Evolutionary conservation across 257 asterid genomes (phyloP), one percentile per base, ranked within the genome.

Genomic region (Oldenlandia corymbosa): DNA sequence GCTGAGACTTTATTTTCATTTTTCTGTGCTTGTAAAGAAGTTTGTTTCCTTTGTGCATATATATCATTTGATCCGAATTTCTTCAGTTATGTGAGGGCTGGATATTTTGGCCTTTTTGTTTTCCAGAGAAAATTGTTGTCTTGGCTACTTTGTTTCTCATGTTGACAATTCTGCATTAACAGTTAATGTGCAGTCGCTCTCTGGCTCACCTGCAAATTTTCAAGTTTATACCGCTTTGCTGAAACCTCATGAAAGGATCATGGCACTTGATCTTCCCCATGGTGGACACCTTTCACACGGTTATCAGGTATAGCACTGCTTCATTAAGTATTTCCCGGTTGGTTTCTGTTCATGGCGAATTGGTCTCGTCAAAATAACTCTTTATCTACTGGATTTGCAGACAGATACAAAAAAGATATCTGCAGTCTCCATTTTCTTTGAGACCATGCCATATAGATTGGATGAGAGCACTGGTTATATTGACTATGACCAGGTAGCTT

Each of bases 241-340:
- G 24, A 91, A 83, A 78, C 96, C 98, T 63, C 98, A 91, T 74
- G 98, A 91, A 72, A 88, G 96, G 76, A 91, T 88, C 55, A 91
- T 91, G 98, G 96, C 98, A 16, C 98, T 91, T 72, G 98, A 91
- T 87, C 98, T 91, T 73, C 98, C 98, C 71, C 98, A 91, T 16
- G 98, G 98, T 68, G 98, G 98, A 43, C 98, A 91, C 81, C 79
- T 91, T 66, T 91, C 98, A 34, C 98, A 91, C 73, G 98, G 98
- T 73, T 91, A 91, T 88, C 96, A 91, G 98, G 98, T 91, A 34
- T 59, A 71, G 56, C 69, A 70, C 20, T 70, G 45, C 62, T 68
- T 63, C 51, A 31, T 71, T 28, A 60, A 62, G 21, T 30, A 62
- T 37, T 37, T 41, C 41, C 34, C 43, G 41, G 32, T 47, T 54